Evolutionary conservation across 2,329 filamentous ascomycete genomes (phyloP), one percentile per base, ranked within the genome.

Genomic region (Ophiostoma sp.): DNA sequence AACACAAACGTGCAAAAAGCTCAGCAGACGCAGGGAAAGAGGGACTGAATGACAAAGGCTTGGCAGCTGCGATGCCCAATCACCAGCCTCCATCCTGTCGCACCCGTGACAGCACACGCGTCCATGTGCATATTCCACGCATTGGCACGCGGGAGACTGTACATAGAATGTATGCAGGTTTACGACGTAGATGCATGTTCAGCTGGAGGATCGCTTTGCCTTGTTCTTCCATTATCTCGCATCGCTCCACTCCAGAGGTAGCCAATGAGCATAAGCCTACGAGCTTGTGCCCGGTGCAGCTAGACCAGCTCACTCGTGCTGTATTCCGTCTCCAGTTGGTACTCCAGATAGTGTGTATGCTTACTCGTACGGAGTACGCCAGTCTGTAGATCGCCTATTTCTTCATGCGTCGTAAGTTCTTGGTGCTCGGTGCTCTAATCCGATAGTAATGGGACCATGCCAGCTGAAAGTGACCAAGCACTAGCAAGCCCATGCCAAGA

Each of bases 91-190:
- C 49, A 55, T 55, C 49, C 2, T 55, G 49, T 55, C 49, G 18
- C n/a, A 55, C 49, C 49, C 49, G 27, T 55, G 49, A 55, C 49
- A 55, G 49, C 49, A 55, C 49, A 55, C 49, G 49, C 49, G 49
- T 3, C 45, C 45, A 16, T 16, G 5, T 27, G 8, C 7, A 27
- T 27, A 27, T 27, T 27, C 27, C 27, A 27, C 27, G 27, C 27
- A 27, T 27, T 27, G 1, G 27, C 27, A 27, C 27, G 27, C 27
- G 27, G 1, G 27, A 27, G 27, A 27, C 27, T 27, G 27, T 27
- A 27, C 27, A 27, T 27, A 27, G 27, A 27, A 1, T 27, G 27
- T 27, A 27, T 27, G 27, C 27, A 27, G 27, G 27, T 27, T 27
- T 27, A 27, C 27, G 27, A 27, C 27, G 27, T 27, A 8, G 42